Conservation (phyloP, 768 basidiomycete genomes). For the Lactarius sanguifluus region DNA sequence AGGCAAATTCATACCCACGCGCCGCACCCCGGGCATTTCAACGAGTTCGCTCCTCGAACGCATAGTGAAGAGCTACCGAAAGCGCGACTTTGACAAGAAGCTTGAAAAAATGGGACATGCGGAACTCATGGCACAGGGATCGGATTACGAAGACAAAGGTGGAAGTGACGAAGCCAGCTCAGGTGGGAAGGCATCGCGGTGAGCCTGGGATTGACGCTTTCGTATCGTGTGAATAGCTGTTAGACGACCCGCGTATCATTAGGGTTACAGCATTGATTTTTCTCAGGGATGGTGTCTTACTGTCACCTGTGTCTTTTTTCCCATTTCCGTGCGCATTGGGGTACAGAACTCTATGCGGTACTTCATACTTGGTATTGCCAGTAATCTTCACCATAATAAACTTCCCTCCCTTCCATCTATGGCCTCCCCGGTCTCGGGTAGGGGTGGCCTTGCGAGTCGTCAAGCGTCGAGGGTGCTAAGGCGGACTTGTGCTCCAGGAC, state of each 20-base stretch:
- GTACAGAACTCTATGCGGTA: too few relatives aligned
- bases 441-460: too few relatives aligned
- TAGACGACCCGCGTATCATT: not conserved
- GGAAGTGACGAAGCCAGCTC: not conserved
- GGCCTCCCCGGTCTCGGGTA: too few relatives aligned
- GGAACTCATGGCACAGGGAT: conserved; percentile 64
- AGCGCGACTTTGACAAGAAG: conserved; percentile 85
- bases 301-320: not conserved
- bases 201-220: not conserved
- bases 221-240: conserved; percentile 1
- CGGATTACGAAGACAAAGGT: conserved; percentile 35
- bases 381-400: too few relatives aligned
- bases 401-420: too few relatives aligned
- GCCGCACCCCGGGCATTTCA: conserved; percentile 91
- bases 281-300: not conserved
- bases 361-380: too few relatives aligned
- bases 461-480: too few relatives aligned
- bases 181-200: conserved; percentile 8
- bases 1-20: conserved; percentile 96
- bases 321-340: not conserved
- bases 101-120: conserved; percentile 82
- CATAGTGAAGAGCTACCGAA: conserved; percentile 84
- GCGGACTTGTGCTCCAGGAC: too few relatives aligned
- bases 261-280: not conserved
- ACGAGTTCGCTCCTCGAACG: conserved; percentile 92